Evolutionary conservation across 306 rosid species (phyloP), one percentile per base, ranked within the genome.

Genomic region (Citrullus mucosospermus): DNA sequence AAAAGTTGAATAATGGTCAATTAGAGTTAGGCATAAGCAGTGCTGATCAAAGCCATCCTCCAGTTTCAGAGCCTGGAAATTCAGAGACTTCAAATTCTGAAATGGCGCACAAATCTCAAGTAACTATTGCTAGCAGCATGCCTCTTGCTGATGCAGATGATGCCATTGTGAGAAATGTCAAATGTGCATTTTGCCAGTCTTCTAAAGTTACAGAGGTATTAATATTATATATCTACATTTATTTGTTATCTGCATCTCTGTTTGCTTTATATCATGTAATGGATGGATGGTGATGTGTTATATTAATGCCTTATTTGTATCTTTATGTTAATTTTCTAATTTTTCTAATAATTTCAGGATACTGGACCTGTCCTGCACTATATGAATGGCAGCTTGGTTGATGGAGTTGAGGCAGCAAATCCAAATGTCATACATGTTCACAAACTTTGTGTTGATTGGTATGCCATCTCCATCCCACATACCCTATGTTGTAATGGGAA

Each of bases 181-280:
- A 71, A 48, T 95, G 99, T 85, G 93, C 87, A 15, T 95, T 95
- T 87, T 95, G 99, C 85, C 97, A 92, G 82, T 89, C 97, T 63
- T 88, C 84, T 78, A 78, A 78, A 82, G 76, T 72, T 77, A 89
- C 97, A 3, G 90, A 88, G 96, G 99, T 92, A 83, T 60, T 66
- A 81, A 97, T 92, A 82, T 66, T 66, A 79, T 16, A 73, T 20
- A 10, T 14, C 38, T 58, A 69, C 44, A 14, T 18, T 9, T 54
- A 43, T 20, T 39, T 48, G 51, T 74, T n/a, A 18, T 36, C 25
- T 44, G 25, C 13, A 41, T 41, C 60, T 76, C 36, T 36, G 81
- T 25, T 66, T 6, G 44, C 75, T 38, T 15, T 44, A 50, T 48
- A 72, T 28, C 12, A 50, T 17, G 60, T 8, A 12, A 22, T 22